Conservation (phyloP, 306 rosid genomes). For the Sesbania bispinosa region DNA sequence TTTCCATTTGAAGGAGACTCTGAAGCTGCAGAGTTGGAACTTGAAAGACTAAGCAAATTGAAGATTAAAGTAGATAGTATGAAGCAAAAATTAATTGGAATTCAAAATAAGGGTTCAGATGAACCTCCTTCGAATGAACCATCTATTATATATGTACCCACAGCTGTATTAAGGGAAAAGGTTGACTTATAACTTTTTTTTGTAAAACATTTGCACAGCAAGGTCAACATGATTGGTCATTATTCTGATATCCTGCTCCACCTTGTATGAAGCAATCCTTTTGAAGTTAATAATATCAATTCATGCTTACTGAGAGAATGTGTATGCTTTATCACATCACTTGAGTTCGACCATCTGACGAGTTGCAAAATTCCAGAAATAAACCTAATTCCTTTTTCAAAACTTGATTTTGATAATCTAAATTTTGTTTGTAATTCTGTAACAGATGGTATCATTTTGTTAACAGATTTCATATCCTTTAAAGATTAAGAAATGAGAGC, state of each 20-base stretch:
- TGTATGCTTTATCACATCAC: too few species aligned
- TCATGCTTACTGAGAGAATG: too few species aligned
- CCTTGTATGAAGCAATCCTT: too few species aligned
- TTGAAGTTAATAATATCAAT: too few species aligned
- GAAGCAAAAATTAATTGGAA: slow-evolving; percentile 42
- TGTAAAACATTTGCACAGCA: not conserved
- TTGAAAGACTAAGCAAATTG: slow-evolving; percentile 61
- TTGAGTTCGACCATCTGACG: too few species aligned
- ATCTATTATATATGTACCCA: slow-evolving; percentile 64
- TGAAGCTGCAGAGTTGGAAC: slow-evolving; percentile 56
- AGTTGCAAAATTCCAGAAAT: too few species aligned
- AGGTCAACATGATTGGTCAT: not conserved
- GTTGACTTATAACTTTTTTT: slow-evolving; percentile 28
- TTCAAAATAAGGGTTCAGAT: slow-evolving; percentile 40
- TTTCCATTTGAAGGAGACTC: slow-evolving; percentile 34
- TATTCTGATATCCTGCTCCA: not conserved
- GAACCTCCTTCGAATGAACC: slow-evolving; percentile 28
- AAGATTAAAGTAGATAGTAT: slow-evolving; percentile 48
- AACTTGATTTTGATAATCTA: too few species aligned
- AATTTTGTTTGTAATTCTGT: too few species aligned
- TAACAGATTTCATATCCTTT: too few species aligned
- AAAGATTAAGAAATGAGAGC: too few species aligned
- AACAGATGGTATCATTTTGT: too few species aligned
- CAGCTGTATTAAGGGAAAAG: slow-evolving; percentile 69
- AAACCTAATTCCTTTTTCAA: too few species aligned